Evolutionary conservation across 805 yeast genomes (phyloP), one percentile per base, ranked within the genome.

Genomic region (Saturnispora zaruensis): DNA sequence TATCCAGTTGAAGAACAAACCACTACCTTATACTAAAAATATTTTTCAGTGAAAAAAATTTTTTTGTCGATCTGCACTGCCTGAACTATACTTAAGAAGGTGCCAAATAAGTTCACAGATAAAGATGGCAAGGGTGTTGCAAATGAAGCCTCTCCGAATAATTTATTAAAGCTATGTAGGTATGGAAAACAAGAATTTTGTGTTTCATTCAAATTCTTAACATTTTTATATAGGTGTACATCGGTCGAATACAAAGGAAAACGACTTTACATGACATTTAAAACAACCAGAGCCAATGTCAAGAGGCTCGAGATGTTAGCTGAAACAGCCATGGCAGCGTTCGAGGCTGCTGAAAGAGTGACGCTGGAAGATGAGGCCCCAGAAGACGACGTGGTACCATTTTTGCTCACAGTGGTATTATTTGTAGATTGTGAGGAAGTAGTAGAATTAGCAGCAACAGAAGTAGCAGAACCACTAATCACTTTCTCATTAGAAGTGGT

Each of bases 1-100:
- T 13, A 21, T 16, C 48, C 48, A 46, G 42, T 48, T 13, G 11
- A 20, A 44, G 44, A 47, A 49, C 38, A 47, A 32, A 24, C 14
- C 20, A 24, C 44, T 46, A 18, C 13, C 5, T 18, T 36, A 1
- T 2, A 18, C 6, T 11, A 18, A 20, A 8, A 36, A 36, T 36
- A 36, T 36, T 38, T 38, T 38, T 38, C 42, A 38, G 13, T n/a
- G 14, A 43, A 30, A 43, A 43, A 28, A 13, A 14, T 21, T 43
- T 43, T 43, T 43, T 43, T 30, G 20, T 14, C 3, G 20, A 43
- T 16, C 23, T 37, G 16, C 30, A 26, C 30, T 13, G 32, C 18
- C 23, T 36, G 51, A 38, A 37, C 23, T 36, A 5, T 4, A 7
- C 11, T 13, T 28, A 28, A 11, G 4, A 28, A 28, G 13, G 32